phyloP scores from a whole-genome alignment of 495 filamentous ascomycete genomes.

The Aspergillus funiculosus region DNA sequence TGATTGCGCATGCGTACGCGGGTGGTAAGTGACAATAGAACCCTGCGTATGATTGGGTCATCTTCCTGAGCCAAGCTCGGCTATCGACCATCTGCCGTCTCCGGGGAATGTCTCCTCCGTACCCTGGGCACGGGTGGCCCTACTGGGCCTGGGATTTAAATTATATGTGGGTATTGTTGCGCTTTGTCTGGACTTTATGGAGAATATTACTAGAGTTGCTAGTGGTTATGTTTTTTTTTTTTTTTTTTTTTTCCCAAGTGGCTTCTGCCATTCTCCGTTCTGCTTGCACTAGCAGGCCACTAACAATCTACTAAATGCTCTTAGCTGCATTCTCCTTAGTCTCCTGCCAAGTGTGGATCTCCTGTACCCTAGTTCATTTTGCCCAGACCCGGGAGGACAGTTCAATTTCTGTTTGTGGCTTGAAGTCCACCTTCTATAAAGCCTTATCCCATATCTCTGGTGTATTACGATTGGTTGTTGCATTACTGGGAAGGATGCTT shows the following conservation, averaged over 20 bases:
- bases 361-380: not conserved
- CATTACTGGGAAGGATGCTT: too few species aligned
- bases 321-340: too few species aligned
- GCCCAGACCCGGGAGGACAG: not conserved
- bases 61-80: constrained; percentile 37
- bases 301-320: too few species aligned
- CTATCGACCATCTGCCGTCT: constrained; percentile 47
- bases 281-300: too few species aligned
- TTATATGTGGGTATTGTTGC: not conserved
- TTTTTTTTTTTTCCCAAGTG: too few species aligned
- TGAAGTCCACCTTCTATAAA: too few species aligned
- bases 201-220: too few species aligned
- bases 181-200: too few species aligned
- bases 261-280: too few species aligned
- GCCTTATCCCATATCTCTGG: too few species aligned
- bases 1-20: constrained; percentile 42
- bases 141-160: constrained; percentile 3
- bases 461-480: too few species aligned
- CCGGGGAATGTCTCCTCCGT: constrained; percentile 19
- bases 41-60: constrained; percentile 28
- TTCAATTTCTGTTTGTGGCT: not conserved
- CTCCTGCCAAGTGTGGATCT: not conserved
- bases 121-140: constrained; percentile 11
- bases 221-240: not conserved
- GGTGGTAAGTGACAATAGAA: constrained; percentile 12